A percentile compares a stretch with the other conserved stretches of the same genome.
phyloP scores from a whole-genome alignment of 768 basidiomycete genomes.

The Coprinopsis strossmayeri region DNA sequence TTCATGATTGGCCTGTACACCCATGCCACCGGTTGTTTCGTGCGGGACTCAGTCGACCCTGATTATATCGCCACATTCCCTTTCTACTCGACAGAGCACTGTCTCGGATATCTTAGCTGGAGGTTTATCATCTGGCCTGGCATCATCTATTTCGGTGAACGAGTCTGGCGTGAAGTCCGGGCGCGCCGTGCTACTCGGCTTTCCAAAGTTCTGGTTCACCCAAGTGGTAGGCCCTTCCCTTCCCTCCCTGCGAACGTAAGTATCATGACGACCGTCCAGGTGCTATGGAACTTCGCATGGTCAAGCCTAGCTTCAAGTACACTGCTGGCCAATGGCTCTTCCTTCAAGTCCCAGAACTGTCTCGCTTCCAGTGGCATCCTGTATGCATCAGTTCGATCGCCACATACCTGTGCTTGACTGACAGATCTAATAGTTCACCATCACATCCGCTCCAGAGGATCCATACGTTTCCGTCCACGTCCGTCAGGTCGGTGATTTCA shows the following conservation, averaged over 20 bases:
- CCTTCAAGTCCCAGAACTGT: constrained; percentile 83
- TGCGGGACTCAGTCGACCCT: constrained; percentile 78
- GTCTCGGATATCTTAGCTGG: constrained; percentile 90
- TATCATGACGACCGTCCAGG: constrained; percentile 30
- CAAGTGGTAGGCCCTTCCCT: constrained; percentile 52
- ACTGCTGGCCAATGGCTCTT: constrained; percentile 90
- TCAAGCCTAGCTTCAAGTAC: constrained; percentile 90
- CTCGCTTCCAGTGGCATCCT: constrained; percentile 89
- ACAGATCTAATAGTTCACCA: constrained; percentile 62
- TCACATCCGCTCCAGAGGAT: constrained; percentile 92
- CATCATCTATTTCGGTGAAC: constrained; percentile 83
- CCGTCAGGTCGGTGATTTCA: constrained; percentile 90
- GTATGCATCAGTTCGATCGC: constrained; percentile 41
- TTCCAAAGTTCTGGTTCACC: constrained; percentile 84
- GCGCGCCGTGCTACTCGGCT: constrained; percentile 72
- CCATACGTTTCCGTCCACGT: constrained; percentile 90
- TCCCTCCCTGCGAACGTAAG: background rate
- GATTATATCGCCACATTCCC: constrained; percentile 68
- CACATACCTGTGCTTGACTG: constrained; percentile 10
- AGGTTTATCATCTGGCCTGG: constrained; percentile 90
- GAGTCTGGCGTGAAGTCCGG: constrained; percentile 78
- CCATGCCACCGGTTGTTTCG: constrained; percentile 93
- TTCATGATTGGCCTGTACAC: constrained; percentile 89
- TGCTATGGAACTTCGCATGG: constrained; percentile 89
- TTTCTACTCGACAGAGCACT: constrained; percentile 83